Base-by-base conservation (phyloP, 2,329 filamentous ascomycete species). In the Lasiodiplodia gonubiensis region DNA sequence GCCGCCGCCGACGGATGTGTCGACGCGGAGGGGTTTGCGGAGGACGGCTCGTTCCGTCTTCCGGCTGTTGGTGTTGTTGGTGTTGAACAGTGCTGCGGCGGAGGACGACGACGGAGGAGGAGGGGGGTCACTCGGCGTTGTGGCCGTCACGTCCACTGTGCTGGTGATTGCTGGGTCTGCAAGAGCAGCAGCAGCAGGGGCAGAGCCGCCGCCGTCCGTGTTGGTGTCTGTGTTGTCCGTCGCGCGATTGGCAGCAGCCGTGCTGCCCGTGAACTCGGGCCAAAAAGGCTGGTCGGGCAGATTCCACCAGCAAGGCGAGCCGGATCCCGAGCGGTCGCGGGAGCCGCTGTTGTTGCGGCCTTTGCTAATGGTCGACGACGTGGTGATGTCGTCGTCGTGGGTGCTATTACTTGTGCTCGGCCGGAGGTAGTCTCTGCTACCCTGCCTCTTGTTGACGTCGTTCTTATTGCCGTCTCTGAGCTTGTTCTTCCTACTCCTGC, bases 231-330 rank as follows among this genome's bases (percentile, higher is more conserved):
- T 33, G 10, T 8, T 33, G 37, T 39, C 37, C 12, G 12, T 39
- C 37, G 10, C 14, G 37, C 37, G 37, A 39, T 39, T 25, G 48
- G 35, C 16, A 21, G 55, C 35, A 37, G 35, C 23, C 21, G 55
- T 42, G 35, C 35, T 46, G 46, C n/a, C 54, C 35, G 12, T 42
- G 53, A 21, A 35, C 21, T 66, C 53, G 6, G 64, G 64, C 64
- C 64, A 66, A 21, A 66, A 66, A 21, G 64, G 64, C 25, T 55
- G 64, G 27, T 66, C 64, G 23, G 64, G 64, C 25, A 66, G 25
- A 54, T 53, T 67, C 64, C 64, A 67, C 64, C 64, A 67, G 46
- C 59, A 63, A 21, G 59, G 59, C 10, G 59, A 63, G 46, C 59
- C 59, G 59, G 59, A 35, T 16, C 42, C 27, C n/a, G 59, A 63